phyloP scores from a whole-genome alignment of 1,284 basidiomycete species.

The Volvariella surrecta region DNA sequence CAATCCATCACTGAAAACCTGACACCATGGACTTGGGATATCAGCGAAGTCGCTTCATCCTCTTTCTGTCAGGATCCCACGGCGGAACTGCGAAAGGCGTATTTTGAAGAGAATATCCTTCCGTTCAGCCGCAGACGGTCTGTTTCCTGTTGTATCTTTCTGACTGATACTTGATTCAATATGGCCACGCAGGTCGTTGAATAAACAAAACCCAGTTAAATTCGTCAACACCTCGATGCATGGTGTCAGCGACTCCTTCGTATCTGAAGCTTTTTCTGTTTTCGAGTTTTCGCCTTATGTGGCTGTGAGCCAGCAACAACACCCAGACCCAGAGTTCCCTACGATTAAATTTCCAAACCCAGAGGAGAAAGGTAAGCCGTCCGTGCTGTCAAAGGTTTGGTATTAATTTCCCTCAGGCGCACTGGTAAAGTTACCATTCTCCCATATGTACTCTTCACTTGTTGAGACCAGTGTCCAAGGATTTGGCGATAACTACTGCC shows the following conservation, averaged over 20 bases:
- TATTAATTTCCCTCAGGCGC: slow-evolving; percentile 5
- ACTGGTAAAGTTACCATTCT: not conserved
- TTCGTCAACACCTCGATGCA: slow-evolving; percentile 87
- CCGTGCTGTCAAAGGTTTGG: not conserved
- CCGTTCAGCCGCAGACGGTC: too few species aligned
- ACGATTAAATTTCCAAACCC: slow-evolving; percentile 83
- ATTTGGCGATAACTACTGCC: slow-evolving; percentile 60
- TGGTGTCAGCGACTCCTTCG: slow-evolving; percentile 68
- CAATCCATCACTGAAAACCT: slow-evolving; percentile 54
- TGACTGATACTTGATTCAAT: not conserved
- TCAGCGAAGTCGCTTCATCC: slow-evolving; percentile 25
- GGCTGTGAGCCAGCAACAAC: slow-evolving; percentile 53
- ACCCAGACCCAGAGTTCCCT: slow-evolving; percentile 76
- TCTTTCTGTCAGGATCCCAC: slow-evolving; percentile 48
- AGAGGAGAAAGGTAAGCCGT: slow-evolving; percentile 65
- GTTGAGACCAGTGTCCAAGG: slow-evolving; percentile 29
- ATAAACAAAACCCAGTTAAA: slow-evolving; percentile 22
- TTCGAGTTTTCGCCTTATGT: slow-evolving; percentile 53
- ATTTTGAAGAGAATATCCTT: slow-evolving; percentile 39
- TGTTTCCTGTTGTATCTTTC: too few species aligned
- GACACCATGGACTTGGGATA: slow-evolving; percentile 43
- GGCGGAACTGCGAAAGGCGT: slow-evolving; percentile 46
- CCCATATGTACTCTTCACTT: not conserved
- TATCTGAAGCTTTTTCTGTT: slow-evolving; percentile 43
- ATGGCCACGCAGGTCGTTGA: slow-evolving; percentile 20